Base-by-base conservation (phyloP, 2,329 filamentous ascomycete genomes). In the Colletotrichum tropicicola region DNA sequence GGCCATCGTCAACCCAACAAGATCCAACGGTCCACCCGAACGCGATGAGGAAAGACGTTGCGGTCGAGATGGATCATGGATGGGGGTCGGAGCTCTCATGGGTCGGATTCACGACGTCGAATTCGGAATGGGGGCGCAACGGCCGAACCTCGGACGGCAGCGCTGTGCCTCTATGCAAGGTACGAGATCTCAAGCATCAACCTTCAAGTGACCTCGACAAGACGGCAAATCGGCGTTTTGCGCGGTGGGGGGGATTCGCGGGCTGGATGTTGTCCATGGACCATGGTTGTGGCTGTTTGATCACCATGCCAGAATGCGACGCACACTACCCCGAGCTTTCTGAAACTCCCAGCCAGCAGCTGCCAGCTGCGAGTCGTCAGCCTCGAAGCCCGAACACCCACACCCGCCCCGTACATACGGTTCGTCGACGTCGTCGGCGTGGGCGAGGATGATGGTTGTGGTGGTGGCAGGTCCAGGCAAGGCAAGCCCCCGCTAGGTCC, bases 261-360 rank as follows among this genome's bases (percentile, higher is more conserved):
- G 47, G 30, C 63, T 62, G 51, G 57, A 49, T 41, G 35, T 48
- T 30, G 32, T 47, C 52, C 51, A 52, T 64, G 63, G 52, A 53
- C 51, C 52, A 49, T 61, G 63, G 58, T 59, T 35, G 56, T 65
- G 55, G 60, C 58, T 60, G 67, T 69, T 68, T 69, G 67, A 69
- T 69, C 61, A 62, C 55, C 65, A 37, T 55, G 39, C 41, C 51
- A 58, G 58, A 57, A 52, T 66, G 53, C 55, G 47, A 58, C 58
- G 44, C 59, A 56, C 59, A 51, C 54, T 59, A 67, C 64, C 63
- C 53, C 58, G 55, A 64, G 51, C 53, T 59, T 53, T 64, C 66
- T 68, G 66, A 68, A 68, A 68, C 66, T 62, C 58, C 39, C 53
- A 56, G 39, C 27, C 62, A 65, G 44, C 57, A 61, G 51, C 27